Conservation (phyloP, 83 land plant species). For the Isoetes engelmannii region DNA sequence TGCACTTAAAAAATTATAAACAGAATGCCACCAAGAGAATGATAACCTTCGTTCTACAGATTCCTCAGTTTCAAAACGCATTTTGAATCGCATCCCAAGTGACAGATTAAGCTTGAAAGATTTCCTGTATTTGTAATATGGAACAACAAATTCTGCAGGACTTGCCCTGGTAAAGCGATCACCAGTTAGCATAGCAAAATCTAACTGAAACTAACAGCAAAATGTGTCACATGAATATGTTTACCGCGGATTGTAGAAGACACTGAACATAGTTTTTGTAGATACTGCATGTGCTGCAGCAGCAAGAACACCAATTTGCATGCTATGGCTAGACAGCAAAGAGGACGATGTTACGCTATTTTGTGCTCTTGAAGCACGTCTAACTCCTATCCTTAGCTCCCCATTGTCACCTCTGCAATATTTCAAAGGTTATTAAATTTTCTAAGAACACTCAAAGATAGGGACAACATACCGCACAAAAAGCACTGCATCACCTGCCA, state of each 20-base stretch:
- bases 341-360: slow-evolving; percentile 7
- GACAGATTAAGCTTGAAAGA: slow-evolving; percentile 5
- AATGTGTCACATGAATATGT: not conserved
- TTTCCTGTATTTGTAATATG: slow-evolving; percentile 7
- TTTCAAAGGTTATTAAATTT: not conserved
- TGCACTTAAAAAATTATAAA: not conserved
- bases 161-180: slow-evolving; percentile 5
- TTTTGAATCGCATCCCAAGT: slow-evolving; percentile 13
- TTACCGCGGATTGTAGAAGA: not conserved
- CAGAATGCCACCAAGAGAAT: not conserved
- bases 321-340: slow-evolving; percentile 5
- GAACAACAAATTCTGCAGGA: slow-evolving; percentile 13
- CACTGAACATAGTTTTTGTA: slow-evolving; percentile 6
- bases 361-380: not conserved
- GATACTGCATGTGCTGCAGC: slow-evolving; percentile 7
- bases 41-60: not conserved
- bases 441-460: not conserved
- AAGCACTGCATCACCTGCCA: slow-evolving; percentile 7
- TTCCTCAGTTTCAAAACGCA: slow-evolving; percentile 13
- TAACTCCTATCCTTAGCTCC: slow-evolving; percentile 7
- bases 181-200: not conserved
- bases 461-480: not conserved
- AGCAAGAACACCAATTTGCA: slow-evolving; percentile 10
- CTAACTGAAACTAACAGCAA: not conserved
- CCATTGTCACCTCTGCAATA: slow-evolving; percentile 8